These are phyloP conservation scores for Lactarius deliciosus DNA, from an alignment of 768 basidiomycete genomes.

Conservation along the genomic window DNA sequence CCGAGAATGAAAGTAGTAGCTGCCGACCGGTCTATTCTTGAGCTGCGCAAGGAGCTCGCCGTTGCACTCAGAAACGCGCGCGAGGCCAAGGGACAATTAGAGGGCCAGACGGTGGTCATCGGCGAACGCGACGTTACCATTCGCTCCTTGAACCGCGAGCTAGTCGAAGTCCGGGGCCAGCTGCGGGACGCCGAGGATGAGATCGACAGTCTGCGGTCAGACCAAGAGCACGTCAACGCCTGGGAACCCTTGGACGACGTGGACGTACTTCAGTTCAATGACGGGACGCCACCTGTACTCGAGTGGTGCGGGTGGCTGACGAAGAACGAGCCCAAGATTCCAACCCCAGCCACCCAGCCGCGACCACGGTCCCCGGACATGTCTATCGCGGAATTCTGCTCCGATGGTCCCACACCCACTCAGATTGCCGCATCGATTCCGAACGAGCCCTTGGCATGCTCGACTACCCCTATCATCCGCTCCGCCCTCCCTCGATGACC, in stretches of 20 bases:
- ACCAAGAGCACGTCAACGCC: background rate
- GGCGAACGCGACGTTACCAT: slow-evolving; percentile 12
- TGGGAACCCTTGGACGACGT: background rate
- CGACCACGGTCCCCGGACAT: slow-evolving; percentile 7
- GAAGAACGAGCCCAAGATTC: background rate
- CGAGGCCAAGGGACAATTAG: slow-evolving; percentile 11
- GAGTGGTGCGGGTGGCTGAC: slow-evolving; percentile 10
- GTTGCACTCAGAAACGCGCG: slow-evolving; percentile 3
- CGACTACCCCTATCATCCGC: background rate
- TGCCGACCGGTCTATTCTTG: slow-evolving; percentile 3
- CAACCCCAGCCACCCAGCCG: background rate
- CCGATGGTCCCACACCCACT: background rate
- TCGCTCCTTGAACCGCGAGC: slow-evolving; percentile 2
- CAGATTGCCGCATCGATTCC: background rate
- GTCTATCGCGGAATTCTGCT: slow-evolving; percentile 2
- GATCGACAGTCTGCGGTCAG: background rate
- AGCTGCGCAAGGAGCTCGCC: slow-evolving; percentile 15
- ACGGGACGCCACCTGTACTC: slow-evolving; percentile 2
- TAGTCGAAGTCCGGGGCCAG: slow-evolving; percentile 5
- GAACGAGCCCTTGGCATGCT: background rate
- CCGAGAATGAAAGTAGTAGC: slow-evolving; percentile 3
- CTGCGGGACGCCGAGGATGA: background rate
- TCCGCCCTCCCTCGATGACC: background rate
- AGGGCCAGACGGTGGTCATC: background rate
- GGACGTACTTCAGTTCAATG: background rate